Evolutionary conservation across 306 rosid species (phyloP).

Genomic region (Carpinus fangiana): DNA sequence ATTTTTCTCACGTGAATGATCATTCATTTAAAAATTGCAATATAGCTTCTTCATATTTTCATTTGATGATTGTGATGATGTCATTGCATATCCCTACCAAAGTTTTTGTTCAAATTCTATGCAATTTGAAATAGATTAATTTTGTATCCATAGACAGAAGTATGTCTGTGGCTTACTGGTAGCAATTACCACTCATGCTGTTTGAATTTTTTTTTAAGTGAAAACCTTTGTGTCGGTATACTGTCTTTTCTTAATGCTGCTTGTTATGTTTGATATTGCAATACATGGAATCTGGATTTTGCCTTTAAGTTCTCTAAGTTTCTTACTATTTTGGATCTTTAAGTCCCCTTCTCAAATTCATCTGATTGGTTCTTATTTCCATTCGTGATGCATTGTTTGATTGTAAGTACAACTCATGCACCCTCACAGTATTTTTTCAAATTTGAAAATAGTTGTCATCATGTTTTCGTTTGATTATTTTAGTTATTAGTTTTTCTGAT

Average conservation of each 20-base stretch:
- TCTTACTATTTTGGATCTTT: background rate
- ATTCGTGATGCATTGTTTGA: background rate
- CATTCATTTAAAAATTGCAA: background rate
- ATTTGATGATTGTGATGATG: background rate
- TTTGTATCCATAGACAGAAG: constrained; percentile 1
- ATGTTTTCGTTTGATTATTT: background rate
- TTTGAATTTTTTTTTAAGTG: background rate
- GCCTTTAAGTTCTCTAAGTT: background rate
- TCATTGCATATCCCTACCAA: background rate
- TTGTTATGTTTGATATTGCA: background rate
- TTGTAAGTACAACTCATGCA: background rate
- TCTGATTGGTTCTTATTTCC: background rate
- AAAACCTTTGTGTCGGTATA: background rate
- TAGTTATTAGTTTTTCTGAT: background rate
- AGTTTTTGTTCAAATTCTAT: background rate
- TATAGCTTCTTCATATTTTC: background rate
- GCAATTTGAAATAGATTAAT: background rate
- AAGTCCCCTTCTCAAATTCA: background rate
- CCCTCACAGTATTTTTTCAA: background rate
- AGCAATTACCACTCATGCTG: background rate
- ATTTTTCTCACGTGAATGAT: background rate
- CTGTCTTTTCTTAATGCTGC: background rate
- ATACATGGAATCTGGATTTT: background rate
- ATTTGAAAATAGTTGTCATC: background rate
- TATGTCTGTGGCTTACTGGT: background rate